Evolutionary conservation across 1,139 yeast genomes (phyloP), one percentile per base, ranked within the genome.

Genomic region (Eremothecium gossypii): DNA sequence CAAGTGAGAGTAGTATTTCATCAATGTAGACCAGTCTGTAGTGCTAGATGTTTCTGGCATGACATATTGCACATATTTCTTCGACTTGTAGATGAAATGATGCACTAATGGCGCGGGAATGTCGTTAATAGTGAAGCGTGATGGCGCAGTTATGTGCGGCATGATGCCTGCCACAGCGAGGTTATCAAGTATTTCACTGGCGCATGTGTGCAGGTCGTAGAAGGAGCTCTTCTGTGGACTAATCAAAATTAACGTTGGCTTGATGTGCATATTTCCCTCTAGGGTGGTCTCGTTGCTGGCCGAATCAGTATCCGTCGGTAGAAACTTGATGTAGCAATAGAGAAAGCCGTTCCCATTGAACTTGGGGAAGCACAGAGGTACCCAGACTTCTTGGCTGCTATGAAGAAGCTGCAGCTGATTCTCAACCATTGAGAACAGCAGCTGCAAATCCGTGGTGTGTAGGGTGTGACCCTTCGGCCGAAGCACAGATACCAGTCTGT

Each of bases 311-410:
- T 5, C 39, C 12, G 27, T 33, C 7, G 55, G 47, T 27, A 85
- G 66, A 45, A 76, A 77, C 48, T 77, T 78, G 38, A 87, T 82
- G 56, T 83, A 85, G 2, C 86, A 78, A 57, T 91, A 84, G 7
- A 91, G 65, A 54, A 87, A 93, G 10, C 98, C 98, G 49, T 79
- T 78, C 3, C 85, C 68, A 58, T 91, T 91, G 66, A 91, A 91
- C 50, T 83, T 77, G 0, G 98, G 96, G 61, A 91, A 71, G 59
- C 98, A 91, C 2, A 91, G 70, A 0, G 98, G 98, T 10, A 86
- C 75, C 97, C 97, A 91, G 47, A 86, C 75, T 54, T 89, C 96
- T 51, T 83, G 91, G 6, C 14, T 14, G 14, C 29, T 34, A 40
- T 67, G 61, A 8, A 57, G 57, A 8, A 56, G 49, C 27, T 60